Base-by-base conservation (phyloP, 768 basidiomycete genomes). In the Panellus pusillus region DNA sequence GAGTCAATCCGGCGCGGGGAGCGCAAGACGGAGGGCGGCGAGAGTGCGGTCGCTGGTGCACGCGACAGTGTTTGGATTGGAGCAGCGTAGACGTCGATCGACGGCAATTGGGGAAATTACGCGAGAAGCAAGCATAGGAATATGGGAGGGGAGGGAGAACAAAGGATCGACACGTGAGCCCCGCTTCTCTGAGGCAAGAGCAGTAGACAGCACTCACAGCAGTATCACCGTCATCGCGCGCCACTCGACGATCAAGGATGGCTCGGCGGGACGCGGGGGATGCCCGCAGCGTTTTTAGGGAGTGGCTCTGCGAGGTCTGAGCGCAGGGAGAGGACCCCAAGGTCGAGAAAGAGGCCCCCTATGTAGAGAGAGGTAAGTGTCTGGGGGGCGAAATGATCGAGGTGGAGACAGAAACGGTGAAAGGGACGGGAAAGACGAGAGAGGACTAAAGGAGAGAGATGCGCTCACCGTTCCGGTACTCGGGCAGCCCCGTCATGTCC, bases 191-290 rank as follows among this genome's bases (percentile, higher is more conserved):
- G 14, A 9, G 14, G 14, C 3, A 35, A 9, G 32, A 47, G 42
- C 41, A 54, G 20, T 24, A 24, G 24, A 24, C 13, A 24, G 42
- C 8, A 77, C 88, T 61, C 62, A 94, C 91, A 99, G 77, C 66
- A 87, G 83, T 50, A 97, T 89, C 35, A 99, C 91, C 0, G 96
- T 98, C 80, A 99, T 81, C 0, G 95, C 94, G 50, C 96, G 78
- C 94, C 95, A 96, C 72, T 99, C 96, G 35, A 98, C 84, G 52
- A 98, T 86, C 6, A 93, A 93, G 0, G 91, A 65, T 94, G 93
- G 0, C 88, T 87, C 1, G 93, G 80, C 13, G 78, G 70, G 19
- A 89, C 76, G 37, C 78, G 80, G 3, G n/a, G 86, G 47, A 93
- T 75, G 18, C 75, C 74, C 7, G 81, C 71, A 0, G 72, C 52